Evolutionary conservation across 345 rosid genomes (phyloP).

Genomic region (Euphorbia tirucalli): DNA sequence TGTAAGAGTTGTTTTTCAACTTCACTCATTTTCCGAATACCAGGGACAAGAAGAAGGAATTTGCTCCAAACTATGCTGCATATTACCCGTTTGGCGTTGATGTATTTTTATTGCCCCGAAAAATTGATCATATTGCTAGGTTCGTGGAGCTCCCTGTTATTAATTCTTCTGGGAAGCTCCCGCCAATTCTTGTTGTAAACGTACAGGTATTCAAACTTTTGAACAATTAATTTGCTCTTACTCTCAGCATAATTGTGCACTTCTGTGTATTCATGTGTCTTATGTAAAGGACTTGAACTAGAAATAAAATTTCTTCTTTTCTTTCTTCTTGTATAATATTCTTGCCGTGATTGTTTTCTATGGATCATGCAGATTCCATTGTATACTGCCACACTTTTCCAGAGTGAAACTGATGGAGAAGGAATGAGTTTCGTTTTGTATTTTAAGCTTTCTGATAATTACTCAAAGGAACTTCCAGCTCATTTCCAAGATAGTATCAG

Average conservation of each 20-base stretch:
- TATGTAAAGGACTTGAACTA: no score
- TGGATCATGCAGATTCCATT: constrained; percentile 62
- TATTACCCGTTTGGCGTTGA: constrained; percentile 94
- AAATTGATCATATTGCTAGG: constrained; percentile 78
- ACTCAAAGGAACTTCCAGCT: constrained; percentile 52
- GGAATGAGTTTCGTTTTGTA: constrained; percentile 76
- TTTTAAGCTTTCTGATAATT: constrained; percentile 68
- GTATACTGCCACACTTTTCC: constrained; percentile 76
- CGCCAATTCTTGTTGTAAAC: constrained; percentile 79
- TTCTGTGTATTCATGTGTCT: not conserved
- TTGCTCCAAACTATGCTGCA: constrained; percentile 74
- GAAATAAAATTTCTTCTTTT: not conserved
- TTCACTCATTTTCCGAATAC: constrained; percentile 12
- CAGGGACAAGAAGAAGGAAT: constrained; percentile 95
- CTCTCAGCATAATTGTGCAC: not conserved
- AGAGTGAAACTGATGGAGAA: constrained; percentile 81
- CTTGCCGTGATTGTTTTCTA: not conserved
- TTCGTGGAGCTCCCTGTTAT: constrained; percentile 75
- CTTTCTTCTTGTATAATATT: not conserved
- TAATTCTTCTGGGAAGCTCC: constrained; percentile 56
- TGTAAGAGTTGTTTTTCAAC: not conserved
- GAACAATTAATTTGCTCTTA: not conserved
- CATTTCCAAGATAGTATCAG: constrained; percentile 62
- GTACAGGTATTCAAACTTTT: constrained; percentile 62
- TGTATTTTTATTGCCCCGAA: constrained; percentile 67